Percentiles rank a stretch among this genome's conserved stretches.
Evolutionary conservation across 257 asterid species (phyloP).

Genomic region (Ballota nigra): DNA sequence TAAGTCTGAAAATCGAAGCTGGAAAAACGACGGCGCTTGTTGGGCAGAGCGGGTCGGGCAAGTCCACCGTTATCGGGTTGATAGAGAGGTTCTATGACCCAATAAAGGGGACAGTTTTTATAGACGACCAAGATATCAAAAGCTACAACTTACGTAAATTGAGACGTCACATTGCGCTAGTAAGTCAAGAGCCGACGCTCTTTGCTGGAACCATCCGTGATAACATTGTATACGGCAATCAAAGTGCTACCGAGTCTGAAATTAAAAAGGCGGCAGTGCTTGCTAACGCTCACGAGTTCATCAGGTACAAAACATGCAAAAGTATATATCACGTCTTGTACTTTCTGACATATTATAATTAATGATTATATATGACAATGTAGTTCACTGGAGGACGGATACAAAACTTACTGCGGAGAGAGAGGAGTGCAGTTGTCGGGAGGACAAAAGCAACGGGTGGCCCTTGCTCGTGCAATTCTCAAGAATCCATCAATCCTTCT

Average conservation of each 20-base stretch:
- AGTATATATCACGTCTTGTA: too few species aligned
- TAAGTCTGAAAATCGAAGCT: slow-evolving; percentile 52
- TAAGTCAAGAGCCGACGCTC: slow-evolving; percentile 72
- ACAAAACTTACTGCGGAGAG: slow-evolving; percentile 69
- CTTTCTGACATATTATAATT: too few species aligned
- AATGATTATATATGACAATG: too few species aligned
- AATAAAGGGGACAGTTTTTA: slow-evolving; percentile 45
- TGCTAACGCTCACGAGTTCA: slow-evolving; percentile 82
- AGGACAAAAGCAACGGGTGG: slow-evolving; percentile 74
- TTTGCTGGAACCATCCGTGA: slow-evolving; percentile 60
- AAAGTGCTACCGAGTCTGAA: slow-evolving; percentile 54
- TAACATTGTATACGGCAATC: slow-evolving; percentile 57
- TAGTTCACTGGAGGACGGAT: slow-evolving; percentile 62
- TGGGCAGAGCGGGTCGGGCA: slow-evolving; percentile 79
- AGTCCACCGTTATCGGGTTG: slow-evolving; percentile 65
- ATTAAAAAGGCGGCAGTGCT: slow-evolving; percentile 52
- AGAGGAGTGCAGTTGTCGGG: slow-evolving; percentile 76
- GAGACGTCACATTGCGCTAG: slow-evolving; percentile 65
- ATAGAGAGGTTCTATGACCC: slow-evolving; percentile 80
- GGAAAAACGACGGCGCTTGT: slow-evolving; percentile 66
- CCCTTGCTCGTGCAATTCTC: slow-evolving; percentile 66
- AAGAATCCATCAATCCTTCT: slow-evolving; percentile 71
- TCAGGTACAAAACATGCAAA: slow-evolving; percentile 4
- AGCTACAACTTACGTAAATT: slow-evolving; percentile 52
- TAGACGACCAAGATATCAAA: slow-evolving; percentile 56